Evolutionary conservation across 2,329 filamentous ascomycete genomes (phyloP).

Genomic region (Cladophialophora bantiana): DNA sequence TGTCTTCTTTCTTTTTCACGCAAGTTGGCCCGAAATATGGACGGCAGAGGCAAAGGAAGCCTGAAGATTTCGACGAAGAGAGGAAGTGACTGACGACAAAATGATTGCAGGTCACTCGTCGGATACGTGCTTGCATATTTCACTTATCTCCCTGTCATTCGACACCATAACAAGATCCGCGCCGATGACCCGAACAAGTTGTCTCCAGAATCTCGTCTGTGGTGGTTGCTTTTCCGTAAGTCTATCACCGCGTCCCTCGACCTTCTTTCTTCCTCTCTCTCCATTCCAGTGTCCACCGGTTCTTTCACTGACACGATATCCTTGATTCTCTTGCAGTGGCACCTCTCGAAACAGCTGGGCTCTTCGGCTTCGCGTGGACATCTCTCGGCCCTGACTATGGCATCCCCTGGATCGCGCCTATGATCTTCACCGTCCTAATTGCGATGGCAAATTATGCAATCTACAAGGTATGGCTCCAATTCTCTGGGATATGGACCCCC

Average conservation of each 20-base stretch:
- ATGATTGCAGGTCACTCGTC: conserved; percentile 52
- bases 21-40: background rate
- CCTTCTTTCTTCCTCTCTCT: background rate
- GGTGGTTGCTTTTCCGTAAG: conserved; percentile 63
- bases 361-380: conserved; percentile 68
- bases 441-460: conserved; percentile 66
- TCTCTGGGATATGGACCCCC: background rate
- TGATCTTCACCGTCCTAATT: conserved; percentile 65
- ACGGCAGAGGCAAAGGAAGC: background rate
- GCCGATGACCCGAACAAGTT: conserved; percentile 55
- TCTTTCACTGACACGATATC: background rate
- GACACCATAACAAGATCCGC: conserved; percentile 51
- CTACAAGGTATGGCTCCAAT: conserved; percentile 17
- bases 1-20: conserved; percentile 23
- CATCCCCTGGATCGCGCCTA: conserved; percentile 67
- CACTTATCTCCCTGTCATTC: conserved; percentile 62
- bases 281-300: background rate
- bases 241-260: conserved; percentile 1
- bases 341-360: conserved; percentile 64
- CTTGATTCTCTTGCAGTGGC: conserved; percentile 49
- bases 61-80: background rate
- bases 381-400: conserved; percentile 58
- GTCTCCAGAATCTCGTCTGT: conserved; percentile 68
- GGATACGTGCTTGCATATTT: conserved; percentile 66
- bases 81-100: background rate